Base-by-base conservation (phyloP, 2,329 filamentous ascomycete species). In the Sporothrix dimorphospora region DNA sequence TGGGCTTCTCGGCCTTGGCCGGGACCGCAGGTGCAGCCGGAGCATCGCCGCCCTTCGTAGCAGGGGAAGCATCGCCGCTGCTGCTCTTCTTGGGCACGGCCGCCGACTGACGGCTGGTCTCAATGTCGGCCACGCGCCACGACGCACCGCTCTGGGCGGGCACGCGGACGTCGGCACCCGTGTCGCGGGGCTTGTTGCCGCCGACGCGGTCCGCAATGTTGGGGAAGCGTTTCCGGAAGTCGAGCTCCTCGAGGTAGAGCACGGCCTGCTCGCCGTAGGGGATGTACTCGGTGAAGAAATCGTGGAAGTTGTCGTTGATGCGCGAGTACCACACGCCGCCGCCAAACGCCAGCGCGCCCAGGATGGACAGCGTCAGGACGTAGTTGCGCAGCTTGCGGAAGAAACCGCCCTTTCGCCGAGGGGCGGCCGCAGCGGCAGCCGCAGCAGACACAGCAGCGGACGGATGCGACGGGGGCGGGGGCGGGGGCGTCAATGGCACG, bases 231-330 rank as follows among this genome's bases (percentile, higher is more conserved):
- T 92, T 94, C 80, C 92, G 90, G 85, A 97, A 98, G 79, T 98
- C 94, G 76, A 92, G 89, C 83, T 99, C 96, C 83, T 99, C 96
- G 69, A 99, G 91, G 83, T 97, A 98, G 34, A 97, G 89, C 61
- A 99, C 95, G 21, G 92, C 92, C 80, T 97, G 93, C 83, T 99
- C 96, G 78, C 94, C 96, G 77, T 92, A 97, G 27, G 96, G 96
- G 21, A 99, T 84, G 81, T 95, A 99, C 83, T 98, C 94, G 78
- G 94, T 98, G 84, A 99, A 99, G 85, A 98, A 80, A 82, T 99
- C 96, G 83, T 99, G 95, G 88, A 98, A 99, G 83, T 94, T 97
- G 85, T 99, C 96, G 79, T 92, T 97, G 82, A 96, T 88, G 75
- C 97, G 90, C 71, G 96, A 95, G 82, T 97, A 96, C 86, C 92